phyloP scores from a whole-genome alignment of 2,329 filamentous ascomycete species.

The Botrytis galanthina region DNA sequence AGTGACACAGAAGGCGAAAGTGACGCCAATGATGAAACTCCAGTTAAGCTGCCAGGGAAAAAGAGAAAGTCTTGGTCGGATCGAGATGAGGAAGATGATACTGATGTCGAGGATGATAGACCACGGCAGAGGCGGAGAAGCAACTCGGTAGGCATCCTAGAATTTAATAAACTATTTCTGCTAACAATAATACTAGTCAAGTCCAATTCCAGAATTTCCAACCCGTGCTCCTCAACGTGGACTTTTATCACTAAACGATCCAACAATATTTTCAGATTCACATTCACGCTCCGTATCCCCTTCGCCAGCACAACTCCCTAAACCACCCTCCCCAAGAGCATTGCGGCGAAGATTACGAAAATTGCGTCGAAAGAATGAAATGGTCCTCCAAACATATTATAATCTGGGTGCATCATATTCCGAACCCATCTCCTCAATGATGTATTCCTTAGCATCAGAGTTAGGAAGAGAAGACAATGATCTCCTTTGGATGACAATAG shows the following conservation, averaged over 20 bases:
- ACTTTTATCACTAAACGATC: conserved; percentile 54
- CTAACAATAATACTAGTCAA: conserved; percentile 48
- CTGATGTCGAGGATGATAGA: conserved; percentile 65
- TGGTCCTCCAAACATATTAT: conserved; percentile 78
- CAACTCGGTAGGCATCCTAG: conserved; percentile 66
- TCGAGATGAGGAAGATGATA: conserved; percentile 60
- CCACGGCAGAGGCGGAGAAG: conserved; percentile 80
- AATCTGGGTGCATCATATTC: conserved; percentile 84
- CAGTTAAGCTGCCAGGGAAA: conserved; percentile 54
- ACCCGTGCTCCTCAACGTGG: conserved; percentile 59
- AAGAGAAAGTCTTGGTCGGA: conserved; percentile 82
- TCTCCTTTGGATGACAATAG: conserved; percentile 88
- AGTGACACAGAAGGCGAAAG: conserved; percentile 54
- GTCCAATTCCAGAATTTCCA: conserved; percentile 64
- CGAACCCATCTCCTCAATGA: conserved; percentile 89
- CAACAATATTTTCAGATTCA: conserved; percentile 45
- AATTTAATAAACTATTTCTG: conserved; percentile 26
- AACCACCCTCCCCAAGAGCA: conserved; percentile 66
- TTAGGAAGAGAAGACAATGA: conserved; percentile 96
- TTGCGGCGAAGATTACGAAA: conserved; percentile 72
- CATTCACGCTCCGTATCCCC: conserved; percentile 43
- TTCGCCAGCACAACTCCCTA: conserved; percentile 56
- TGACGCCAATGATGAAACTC: conserved; percentile 51
- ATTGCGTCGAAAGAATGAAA: conserved; percentile 74
- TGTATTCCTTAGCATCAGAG: conserved; percentile 93